phyloP scores from a whole-genome alignment of 352 stramenopile genomes.

The Pythium grandisporangium region DNA sequence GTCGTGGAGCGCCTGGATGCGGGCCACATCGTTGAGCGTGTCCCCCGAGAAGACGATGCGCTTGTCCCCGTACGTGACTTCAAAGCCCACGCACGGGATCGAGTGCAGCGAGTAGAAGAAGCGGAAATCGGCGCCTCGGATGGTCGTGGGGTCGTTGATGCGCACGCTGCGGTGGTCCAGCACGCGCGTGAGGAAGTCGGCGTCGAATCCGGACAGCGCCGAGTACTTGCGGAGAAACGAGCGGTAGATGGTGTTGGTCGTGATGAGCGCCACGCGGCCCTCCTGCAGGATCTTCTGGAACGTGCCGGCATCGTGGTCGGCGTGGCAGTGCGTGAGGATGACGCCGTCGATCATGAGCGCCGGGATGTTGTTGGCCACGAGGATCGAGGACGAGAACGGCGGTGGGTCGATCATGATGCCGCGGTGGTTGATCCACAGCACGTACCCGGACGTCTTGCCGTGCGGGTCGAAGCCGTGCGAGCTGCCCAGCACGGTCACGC shows the following conservation, averaged over 20 bases:
- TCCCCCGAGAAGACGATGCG: constrained; percentile 95
- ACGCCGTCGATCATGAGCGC: constrained; percentile 94
- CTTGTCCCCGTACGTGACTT: constrained; percentile 89
- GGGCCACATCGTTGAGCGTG: constrained; percentile 93
- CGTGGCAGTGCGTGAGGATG: constrained; percentile 95
- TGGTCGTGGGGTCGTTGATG: constrained; percentile 91
- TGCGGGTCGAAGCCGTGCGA: constrained; percentile 94
- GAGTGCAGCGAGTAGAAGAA: constrained; percentile 96
- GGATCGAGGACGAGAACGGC: constrained; percentile 83
- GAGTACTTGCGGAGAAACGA: constrained; percentile 96
- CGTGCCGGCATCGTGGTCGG: constrained; percentile 94
- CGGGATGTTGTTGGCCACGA: constrained; percentile 82
- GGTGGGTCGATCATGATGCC: constrained; percentile 97
- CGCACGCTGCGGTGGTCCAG: constrained; percentile 88
- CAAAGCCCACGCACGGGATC: constrained; percentile 94
- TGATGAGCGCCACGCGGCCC: constrained; percentile 91
- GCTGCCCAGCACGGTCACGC: constrained; percentile 93
- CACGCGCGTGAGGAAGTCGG: constrained; percentile 86
- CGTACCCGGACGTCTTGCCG: constrained; percentile 92
- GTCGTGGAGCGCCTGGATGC: constrained; percentile 63
- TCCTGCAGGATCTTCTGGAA: constrained; percentile 96
- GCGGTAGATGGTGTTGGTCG: constrained; percentile 94
- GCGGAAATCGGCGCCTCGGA: constrained; percentile 91
- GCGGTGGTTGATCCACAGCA: constrained; percentile 95
- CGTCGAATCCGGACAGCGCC: constrained; percentile 88